These are phyloP conservation scores for Crataegus laevigata DNA, from an alignment of 306 rosid species.

Conservation along the genomic window DNA sequence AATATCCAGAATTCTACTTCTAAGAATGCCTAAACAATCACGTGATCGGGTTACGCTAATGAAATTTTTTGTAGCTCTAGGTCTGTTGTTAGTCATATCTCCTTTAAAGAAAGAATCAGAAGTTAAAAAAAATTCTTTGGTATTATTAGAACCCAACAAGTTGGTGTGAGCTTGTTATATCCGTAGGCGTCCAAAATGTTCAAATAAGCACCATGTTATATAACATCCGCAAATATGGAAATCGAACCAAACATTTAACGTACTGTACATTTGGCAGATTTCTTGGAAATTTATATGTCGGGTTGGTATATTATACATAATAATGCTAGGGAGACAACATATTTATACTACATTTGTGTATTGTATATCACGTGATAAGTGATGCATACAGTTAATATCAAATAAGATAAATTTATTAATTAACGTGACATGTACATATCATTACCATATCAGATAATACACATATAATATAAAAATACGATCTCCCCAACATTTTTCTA, in stretches of 20 bases:
- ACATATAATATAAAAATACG: too few species aligned
- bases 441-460: fast-evolving
- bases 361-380: too few species aligned
- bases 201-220: not conserved
- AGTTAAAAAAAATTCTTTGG: not conserved
- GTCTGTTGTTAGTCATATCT: not conserved
- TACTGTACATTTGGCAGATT: not conserved
- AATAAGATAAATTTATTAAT: too few species aligned
- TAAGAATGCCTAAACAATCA: too few species aligned
- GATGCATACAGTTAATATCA: too few species aligned
- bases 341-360: too few species aligned
- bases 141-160: not conserved
- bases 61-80: not conserved
- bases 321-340: too few species aligned
- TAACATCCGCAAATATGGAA: slow-evolving; percentile 6
- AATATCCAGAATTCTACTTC: not conserved
- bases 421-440: too few species aligned
- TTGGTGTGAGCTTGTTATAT: not conserved
- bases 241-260: not conserved
- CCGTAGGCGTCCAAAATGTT: not conserved
- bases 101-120: not conserved
- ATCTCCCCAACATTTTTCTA: not conserved
- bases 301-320: not conserved
- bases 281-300: not conserved
- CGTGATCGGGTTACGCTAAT: not conserved